A percentile compares a stretch with the other conserved stretches of the same genome.
Conservation (phyloP, 352 stramenopile genomes). For the Pythium utonaiense region DNA sequence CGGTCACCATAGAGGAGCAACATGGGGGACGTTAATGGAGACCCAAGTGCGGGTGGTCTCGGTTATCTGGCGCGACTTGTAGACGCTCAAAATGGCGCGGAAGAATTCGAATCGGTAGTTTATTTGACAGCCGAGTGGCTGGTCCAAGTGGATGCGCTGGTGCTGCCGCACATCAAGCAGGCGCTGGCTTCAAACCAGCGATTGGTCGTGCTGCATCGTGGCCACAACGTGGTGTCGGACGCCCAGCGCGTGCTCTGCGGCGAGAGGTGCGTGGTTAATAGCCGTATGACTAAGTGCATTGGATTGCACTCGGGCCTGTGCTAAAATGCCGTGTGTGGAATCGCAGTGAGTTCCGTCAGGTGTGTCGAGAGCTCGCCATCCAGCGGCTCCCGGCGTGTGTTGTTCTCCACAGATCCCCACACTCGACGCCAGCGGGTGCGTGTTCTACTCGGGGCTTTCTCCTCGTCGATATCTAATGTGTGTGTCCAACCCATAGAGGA, state of each 20-base stretch:
- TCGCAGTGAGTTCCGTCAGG: slow-evolving; percentile 12
- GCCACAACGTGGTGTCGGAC: not conserved
- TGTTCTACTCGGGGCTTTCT: not conserved
- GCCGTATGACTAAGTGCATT: not conserved
- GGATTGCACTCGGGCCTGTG: not conserved
- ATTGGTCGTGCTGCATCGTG: slow-evolving; percentile 9
- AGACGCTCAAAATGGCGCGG: not conserved
- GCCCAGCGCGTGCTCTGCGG: not conserved
- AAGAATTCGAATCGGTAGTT: not conserved
- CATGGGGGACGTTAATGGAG: not conserved
- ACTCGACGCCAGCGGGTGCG: no score
- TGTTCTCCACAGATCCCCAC: not conserved
- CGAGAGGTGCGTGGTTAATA: not conserved
- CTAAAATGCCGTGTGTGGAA: not conserved
- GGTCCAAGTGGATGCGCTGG: slow-evolving; percentile 27
- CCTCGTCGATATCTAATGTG: not conserved
- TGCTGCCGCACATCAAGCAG: slow-evolving; percentile 21
- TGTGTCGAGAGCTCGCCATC: slow-evolving; percentile 6
- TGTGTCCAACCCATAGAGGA: not conserved
- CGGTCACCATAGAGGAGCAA: not conserved
- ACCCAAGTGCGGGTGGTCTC: not conserved
- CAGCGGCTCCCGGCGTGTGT: slow-evolving; percentile 4
- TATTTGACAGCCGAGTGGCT: slow-evolving; percentile 53
- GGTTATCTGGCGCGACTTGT: not conserved
- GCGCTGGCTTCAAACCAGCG: slow-evolving; percentile 17